Percentiles rank a stretch among this genome's conserved stretches.
phyloP scores from a whole-genome alignment of 306 rosid species.

The Vigna unguiculata region DNA sequence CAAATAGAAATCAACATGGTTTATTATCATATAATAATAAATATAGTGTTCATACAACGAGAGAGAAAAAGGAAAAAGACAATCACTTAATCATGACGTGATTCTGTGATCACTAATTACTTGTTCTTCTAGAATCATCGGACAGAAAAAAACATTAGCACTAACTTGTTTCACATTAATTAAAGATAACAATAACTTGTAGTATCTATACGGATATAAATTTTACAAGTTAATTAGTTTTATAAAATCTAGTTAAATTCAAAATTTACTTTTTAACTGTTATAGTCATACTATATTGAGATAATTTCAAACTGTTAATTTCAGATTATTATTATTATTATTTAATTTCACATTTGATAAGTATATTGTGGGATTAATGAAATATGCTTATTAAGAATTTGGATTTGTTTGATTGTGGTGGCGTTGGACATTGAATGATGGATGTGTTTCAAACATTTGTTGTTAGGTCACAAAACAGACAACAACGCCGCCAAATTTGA shows the following conservation, averaged over 20 bases:
- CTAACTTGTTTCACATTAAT: too few species aligned
- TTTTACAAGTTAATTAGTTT: too few species aligned
- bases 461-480: neutral
- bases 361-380: too few species aligned
- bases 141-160: neutral
- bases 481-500: conserved; percentile 35
- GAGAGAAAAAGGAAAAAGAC: neutral
- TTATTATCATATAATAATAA: neutral
- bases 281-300: too few species aligned
- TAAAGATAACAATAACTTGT: too few species aligned
- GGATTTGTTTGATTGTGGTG: neutral
- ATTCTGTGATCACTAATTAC: neutral
- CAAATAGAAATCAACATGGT: neutral
- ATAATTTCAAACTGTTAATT: too few species aligned
- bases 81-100: conserved; percentile 18
- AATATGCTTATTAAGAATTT: neutral
- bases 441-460: neutral
- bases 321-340: too few species aligned
- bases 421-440: neutral
- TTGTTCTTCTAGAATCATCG: neutral
- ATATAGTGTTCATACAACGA: neutral
- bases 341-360: too few species aligned
- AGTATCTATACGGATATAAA: too few species aligned
- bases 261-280: too few species aligned
- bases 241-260: too few species aligned